Percentiles rank a stretch among this genome's conserved stretches.
Evolutionary conservation across 2,329 filamentous ascomycete genomes (phyloP).

Genomic region (Talaromyces sp.): DNA sequence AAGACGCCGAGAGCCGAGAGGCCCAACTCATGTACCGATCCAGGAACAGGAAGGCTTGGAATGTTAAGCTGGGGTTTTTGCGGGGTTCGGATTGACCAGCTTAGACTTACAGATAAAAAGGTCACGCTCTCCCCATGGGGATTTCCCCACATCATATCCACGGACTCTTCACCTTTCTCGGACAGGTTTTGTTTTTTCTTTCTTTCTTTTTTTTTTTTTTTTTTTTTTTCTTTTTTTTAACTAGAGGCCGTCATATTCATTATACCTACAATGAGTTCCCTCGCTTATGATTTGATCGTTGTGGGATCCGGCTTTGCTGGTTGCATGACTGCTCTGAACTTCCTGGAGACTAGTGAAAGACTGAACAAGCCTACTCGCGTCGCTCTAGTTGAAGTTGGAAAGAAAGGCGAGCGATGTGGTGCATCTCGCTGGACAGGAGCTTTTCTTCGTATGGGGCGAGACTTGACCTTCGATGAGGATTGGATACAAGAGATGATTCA

Average conservation of each 20-base stretch:
- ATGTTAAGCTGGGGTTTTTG: too few relatives aligned
- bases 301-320: not conserved
- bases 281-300: not conserved
- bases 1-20: too few relatives aligned
- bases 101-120: too few relatives aligned
- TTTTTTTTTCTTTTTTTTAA: too few relatives aligned
- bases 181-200: too few relatives aligned
- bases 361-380: not conserved
- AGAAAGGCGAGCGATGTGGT: not conserved
- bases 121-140: too few relatives aligned
- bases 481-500: not conserved
- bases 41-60: too few relatives aligned
- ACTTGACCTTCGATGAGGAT: not conserved
- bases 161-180: too few relatives aligned
- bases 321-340: not conserved
- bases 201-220: too few relatives aligned
- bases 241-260: not conserved
- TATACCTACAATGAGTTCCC: not conserved
- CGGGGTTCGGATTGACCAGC: too few relatives aligned
- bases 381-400: not conserved
- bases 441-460: not conserved
- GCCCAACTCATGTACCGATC: too few relatives aligned
- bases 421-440: not conserved
- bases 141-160: too few relatives aligned
- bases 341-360: not conserved